A percentile compares a stretch with the other conserved stretches of the same genome.
phyloP scores from a whole-genome alignment of 441 rosid genomes.

The Pelargonium citronellum region DNA sequence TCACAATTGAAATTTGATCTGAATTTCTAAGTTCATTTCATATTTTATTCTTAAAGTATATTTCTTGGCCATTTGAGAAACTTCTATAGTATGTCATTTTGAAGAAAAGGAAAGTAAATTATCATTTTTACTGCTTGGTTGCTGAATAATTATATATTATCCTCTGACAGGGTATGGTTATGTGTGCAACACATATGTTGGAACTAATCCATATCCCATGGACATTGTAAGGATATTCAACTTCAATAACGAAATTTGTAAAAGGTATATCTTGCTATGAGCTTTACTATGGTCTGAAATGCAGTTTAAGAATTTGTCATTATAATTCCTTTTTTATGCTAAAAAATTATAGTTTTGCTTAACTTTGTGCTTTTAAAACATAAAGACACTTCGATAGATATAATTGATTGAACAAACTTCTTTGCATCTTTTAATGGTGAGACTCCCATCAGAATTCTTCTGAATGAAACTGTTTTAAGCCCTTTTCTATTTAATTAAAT shows the following conservation, averaged over 20 bases:
- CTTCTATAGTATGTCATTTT: neutral
- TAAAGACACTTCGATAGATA: neutral
- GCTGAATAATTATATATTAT: slow-evolving; percentile 6
- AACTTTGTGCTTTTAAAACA: neutral
- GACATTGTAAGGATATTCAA: slow-evolving; percentile 87
- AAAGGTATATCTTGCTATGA: slow-evolving; percentile 45
- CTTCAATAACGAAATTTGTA: slow-evolving; percentile 53
- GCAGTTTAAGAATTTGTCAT: neutral
- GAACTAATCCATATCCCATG: slow-evolving; percentile 45
- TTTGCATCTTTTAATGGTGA: neutral
- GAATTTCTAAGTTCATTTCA: neutral
- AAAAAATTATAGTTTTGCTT: neutral
- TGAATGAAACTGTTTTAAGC: neutral
- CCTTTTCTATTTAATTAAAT: neutral
- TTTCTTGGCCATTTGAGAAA: neutral
- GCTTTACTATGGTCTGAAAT: slow-evolving; percentile 8
- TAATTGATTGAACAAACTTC: neutral
- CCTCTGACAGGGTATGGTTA: slow-evolving; percentile 54
- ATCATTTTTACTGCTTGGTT: neutral
- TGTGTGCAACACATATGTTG: slow-evolving; percentile 61
- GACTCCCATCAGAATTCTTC: neutral
- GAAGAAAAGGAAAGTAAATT: neutral
- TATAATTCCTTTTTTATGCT: neutral
- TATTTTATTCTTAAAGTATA: neutral
- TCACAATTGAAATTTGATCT: neutral